phyloP scores from a whole-genome alignment of 495 filamentous ascomycete genomes.

The Penicillium psychrofluorescens region DNA sequence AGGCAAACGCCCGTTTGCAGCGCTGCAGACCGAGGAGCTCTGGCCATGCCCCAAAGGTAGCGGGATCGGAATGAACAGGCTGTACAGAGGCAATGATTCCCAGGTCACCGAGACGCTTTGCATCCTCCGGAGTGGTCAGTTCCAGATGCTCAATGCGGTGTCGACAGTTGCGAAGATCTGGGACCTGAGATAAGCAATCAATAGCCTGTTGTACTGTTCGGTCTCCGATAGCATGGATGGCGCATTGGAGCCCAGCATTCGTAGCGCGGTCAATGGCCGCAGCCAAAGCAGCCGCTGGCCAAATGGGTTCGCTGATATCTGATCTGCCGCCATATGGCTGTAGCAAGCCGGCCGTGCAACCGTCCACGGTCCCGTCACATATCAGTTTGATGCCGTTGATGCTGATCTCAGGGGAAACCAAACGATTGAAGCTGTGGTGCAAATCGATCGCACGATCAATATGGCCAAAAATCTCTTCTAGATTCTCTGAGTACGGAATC shows the following conservation, averaged over 20 bases:
- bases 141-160: conserved; percentile 60
- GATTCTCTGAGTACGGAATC: conserved; percentile 36
- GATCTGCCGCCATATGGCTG: conserved; percentile 38
- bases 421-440: conserved; percentile 29
- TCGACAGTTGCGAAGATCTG: conserved; percentile 21
- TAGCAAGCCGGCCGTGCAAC: conserved; percentile 49
- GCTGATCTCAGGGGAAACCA: conserved; percentile 39
- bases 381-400: conserved; percentile 54
- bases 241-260: conserved; percentile 47
- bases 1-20: conserved; percentile 51
- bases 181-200: conserved; percentile 40
- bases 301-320: conserved; percentile 3
- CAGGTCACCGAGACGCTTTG: conserved; percentile 40
- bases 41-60: conserved; percentile 54
- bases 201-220: conserved; percentile 46
- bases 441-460: conserved; percentile 48
- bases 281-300: not conserved
- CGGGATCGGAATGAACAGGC: conserved; percentile 57
- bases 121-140: conserved; percentile 46
- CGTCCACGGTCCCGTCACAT: conserved; percentile 53
- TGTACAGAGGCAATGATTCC: conserved; percentile 59
- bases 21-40: conserved; percentile 44
- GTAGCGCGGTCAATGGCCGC: conserved; percentile 5
- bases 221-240: conserved; percentile 59
- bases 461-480: conserved; percentile 35